Conservation (phyloP, 164 flowering plant species). For the Chimonanthus praecox region DNA sequence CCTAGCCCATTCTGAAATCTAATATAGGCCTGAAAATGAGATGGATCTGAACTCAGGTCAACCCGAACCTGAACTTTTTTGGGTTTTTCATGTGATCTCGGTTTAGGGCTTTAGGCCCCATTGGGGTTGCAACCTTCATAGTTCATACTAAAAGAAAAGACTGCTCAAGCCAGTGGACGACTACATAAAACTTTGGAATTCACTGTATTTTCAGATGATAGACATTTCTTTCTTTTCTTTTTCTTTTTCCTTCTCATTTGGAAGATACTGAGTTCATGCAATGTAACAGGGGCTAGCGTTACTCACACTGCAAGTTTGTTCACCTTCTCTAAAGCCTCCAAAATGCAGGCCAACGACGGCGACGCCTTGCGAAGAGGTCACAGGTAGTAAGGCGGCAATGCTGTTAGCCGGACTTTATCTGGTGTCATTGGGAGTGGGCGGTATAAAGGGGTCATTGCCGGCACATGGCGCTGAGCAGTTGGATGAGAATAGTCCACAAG, state of each 20-base stretch:
- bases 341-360: slow-evolving; percentile 19
- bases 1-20: too few species aligned
- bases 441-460: slow-evolving; percentile 77
- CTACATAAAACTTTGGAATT: neutral
- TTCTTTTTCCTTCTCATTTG: neutral
- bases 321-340: slow-evolving; percentile 43
- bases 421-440: slow-evolving; percentile 81
- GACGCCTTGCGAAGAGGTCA: slow-evolving; percentile 29
- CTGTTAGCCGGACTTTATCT: slow-evolving; percentile 64
- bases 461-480: slow-evolving; percentile 87
- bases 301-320: slow-evolving; percentile 72
- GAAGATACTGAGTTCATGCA: neutral
- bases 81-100: too few species aligned
- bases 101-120: too few species aligned
- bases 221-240: neutral
- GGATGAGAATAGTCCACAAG: slow-evolving; percentile 43
- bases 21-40: too few species aligned
- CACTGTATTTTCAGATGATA: neutral
- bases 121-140: too few species aligned
- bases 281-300: slow-evolving; percentile 59
- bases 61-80: too few species aligned
- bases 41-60: too few species aligned
- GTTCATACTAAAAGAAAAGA: too few species aligned
- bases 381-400: slow-evolving; percentile 39
- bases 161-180: too few species aligned